A percentile compares a stretch with the other conserved stretches of the same genome.
phyloP scores from a whole-genome alignment of 805 yeast species.

The Yamadazyma paraphyllophila region DNA sequence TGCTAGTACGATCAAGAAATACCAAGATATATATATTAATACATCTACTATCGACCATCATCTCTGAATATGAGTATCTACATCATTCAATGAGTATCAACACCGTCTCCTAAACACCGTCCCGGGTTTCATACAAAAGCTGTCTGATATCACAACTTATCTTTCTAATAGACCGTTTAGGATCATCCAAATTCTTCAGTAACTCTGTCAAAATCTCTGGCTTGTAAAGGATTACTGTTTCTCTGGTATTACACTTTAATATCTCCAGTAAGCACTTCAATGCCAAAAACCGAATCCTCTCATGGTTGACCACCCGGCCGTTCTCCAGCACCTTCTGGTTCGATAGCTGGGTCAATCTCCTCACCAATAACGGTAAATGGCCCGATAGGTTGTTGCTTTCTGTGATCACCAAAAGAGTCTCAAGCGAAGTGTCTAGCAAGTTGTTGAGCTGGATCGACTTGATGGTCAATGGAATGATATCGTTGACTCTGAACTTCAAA shows the following conservation, averaged over 20 bases:
- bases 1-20: no score
- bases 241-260: conserved; percentile 38
- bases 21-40: no score
- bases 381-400: conserved; percentile 53
- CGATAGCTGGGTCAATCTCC: conserved; percentile 45
- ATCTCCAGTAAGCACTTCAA: conserved; percentile 52
- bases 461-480: conserved; percentile 68
- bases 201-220: conserved; percentile 47
- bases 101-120: no score
- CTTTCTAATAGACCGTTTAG: conserved; percentile 70
- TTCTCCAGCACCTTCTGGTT: conserved; percentile 15
- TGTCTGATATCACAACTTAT: conserved; percentile 81
- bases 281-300: conserved; percentile 53
- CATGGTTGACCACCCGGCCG: conserved; percentile 31
- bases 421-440: conserved; percentile 60
- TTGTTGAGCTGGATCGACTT: conserved; percentile 55
- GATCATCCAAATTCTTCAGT: conserved; percentile 63
- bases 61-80: no score
- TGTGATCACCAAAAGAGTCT: conserved; percentile 53
- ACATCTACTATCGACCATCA: no score
- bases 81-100: no score
- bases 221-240: conserved; percentile 51
- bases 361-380: conserved; percentile 57
- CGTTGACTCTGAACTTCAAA: conserved; percentile 59
- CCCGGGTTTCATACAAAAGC: conserved; percentile 53